phyloP scores from a whole-genome alignment of 345 rosid genomes.

The Leavenworthia alabamica region DNA sequence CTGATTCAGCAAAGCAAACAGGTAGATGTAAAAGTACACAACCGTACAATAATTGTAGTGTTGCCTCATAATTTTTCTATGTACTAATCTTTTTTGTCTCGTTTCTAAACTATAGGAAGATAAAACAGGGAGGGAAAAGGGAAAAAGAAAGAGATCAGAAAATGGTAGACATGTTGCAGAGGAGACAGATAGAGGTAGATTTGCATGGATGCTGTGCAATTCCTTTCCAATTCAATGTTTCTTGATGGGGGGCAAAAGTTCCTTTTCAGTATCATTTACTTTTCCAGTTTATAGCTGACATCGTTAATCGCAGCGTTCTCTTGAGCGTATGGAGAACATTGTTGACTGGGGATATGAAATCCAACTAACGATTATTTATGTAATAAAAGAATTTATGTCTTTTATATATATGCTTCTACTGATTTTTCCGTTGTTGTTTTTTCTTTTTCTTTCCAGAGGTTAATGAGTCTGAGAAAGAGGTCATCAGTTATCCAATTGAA shows the following conservation, averaged over 20 bases:
- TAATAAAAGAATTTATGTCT: background rate
- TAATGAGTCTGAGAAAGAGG: conserved; percentile 33
- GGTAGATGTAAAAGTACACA: conserved; percentile 28
- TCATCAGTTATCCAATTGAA: conserved; percentile 80
- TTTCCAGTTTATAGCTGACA: background rate
- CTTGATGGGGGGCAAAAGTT: background rate
- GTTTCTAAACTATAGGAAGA: conserved; percentile 40
- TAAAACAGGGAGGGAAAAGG: conserved; percentile 39
- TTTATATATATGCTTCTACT: background rate
- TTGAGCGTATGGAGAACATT: conserved; percentile 2
- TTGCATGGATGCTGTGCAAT: conserved; percentile 7
- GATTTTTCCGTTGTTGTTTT: background rate
- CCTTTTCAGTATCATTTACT: background rate
- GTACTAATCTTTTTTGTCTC: conserved; percentile 6
- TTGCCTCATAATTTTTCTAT: background rate
- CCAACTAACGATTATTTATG: conserved; percentile 1
- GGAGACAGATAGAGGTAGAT: conserved; percentile 28
- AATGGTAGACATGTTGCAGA: conserved; percentile 37
- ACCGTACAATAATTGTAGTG: conserved; percentile 22
- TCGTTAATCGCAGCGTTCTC: background rate
- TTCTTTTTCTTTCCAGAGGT: conserved; percentile 48
- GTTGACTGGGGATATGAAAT: background rate
- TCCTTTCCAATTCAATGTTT: background rate
- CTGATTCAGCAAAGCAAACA: conserved; percentile 48
- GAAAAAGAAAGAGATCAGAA: conserved; percentile 56